Evolutionary conservation across 352 stramenopile genomes (phyloP), one percentile per base, ranked within the genome.

Genomic region (Globisporangium uncinulatum): DNA sequence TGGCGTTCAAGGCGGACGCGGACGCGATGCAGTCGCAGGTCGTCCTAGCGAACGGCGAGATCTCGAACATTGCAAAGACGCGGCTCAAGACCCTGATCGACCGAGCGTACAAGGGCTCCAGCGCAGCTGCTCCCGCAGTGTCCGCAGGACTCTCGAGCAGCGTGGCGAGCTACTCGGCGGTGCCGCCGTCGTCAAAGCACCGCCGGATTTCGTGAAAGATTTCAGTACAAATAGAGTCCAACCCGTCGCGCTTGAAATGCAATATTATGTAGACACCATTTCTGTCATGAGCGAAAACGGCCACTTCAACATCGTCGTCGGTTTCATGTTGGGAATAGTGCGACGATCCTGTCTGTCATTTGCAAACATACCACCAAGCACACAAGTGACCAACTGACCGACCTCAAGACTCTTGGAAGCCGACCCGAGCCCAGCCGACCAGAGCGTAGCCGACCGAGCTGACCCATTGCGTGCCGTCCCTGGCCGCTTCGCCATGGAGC

Each of bases 41-140:
- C 14, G 43, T 86, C 6, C 41, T 77, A 2, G 21, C 57, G 21
- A 70, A 56, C 4, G 69, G 67, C 6, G 64, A 86, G 51, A 56
- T 94, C 3, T 76, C 80, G 6, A 70, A 59, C 44, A 57, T 89
- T 4, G 74, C 79, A 10, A 91, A 92, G 66, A 75, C 62, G 47
- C 70, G 83, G n/a, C 60, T 92, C 8, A 88, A 82, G 50, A 76
- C 81, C 48, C 70, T 92, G 10, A 83, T 89, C 47, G 82, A 94
- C 56, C 70, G 76, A 63, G 74, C 74, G 21, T 91, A 84, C 54
- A 85, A 84, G 51, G 61, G 67, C 9, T 77, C 73, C 8, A 24
- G 50, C 46, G 48, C 31, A 10, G 9, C 31, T 8, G 10, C 48
- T n/a, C 2, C 29, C 1, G 29, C 17, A 20, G 24, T 51, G 15